Conservation (phyloP, 805 yeast genomes). For the Candida dendrica region DNA sequence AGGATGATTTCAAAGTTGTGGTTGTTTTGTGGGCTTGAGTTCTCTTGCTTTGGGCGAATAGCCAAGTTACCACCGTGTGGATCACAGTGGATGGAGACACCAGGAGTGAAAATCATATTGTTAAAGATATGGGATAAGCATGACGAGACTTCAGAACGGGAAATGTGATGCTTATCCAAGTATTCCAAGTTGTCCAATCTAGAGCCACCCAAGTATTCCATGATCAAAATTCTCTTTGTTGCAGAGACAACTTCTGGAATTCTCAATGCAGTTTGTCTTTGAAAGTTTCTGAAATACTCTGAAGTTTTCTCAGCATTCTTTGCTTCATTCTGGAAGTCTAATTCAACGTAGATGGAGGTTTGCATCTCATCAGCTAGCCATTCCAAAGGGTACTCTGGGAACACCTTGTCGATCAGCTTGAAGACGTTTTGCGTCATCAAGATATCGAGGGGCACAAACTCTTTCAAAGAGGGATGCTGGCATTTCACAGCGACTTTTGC, state of each 20-base stretch:
- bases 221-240: slow-evolving; percentile 62
- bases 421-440: slow-evolving; percentile 72
- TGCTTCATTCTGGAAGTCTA: slow-evolving; percentile 85
- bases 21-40: slow-evolving; percentile 22
- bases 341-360: slow-evolving; percentile 79
- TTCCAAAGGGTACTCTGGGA: slow-evolving; percentile 88
- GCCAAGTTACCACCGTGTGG: slow-evolving; percentile 98
- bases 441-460: slow-evolving; percentile 88
- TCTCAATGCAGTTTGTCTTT: slow-evolving; percentile 62
- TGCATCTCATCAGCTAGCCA: slow-evolving; percentile 97
- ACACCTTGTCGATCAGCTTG: slow-evolving; percentile 61
- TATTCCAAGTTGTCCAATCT: slow-evolving; percentile 72
- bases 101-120: slow-evolving; percentile 91
- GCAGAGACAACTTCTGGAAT: slow-evolving; percentile 71
- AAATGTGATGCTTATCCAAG: slow-evolving; percentile 55
- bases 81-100: slow-evolving; percentile 91
- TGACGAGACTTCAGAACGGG: slow-evolving; percentile 70
- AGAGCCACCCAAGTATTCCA: slow-evolving; percentile 83
- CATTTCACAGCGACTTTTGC: slow-evolving; percentile 86
- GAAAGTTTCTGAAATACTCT: slow-evolving; percentile 52
- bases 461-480: slow-evolving; percentile 83
- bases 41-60: slow-evolving; percentile 40
- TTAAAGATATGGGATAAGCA: slow-evolving; percentile 89
- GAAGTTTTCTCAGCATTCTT: slow-evolving; percentile 67
- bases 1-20: slow-evolving; percentile 87